Percentiles rank a stretch among this genome's conserved stretches.
phyloP scores from a whole-genome alignment of 1,284 basidiomycete species.

The Irpex sp. region DNA sequence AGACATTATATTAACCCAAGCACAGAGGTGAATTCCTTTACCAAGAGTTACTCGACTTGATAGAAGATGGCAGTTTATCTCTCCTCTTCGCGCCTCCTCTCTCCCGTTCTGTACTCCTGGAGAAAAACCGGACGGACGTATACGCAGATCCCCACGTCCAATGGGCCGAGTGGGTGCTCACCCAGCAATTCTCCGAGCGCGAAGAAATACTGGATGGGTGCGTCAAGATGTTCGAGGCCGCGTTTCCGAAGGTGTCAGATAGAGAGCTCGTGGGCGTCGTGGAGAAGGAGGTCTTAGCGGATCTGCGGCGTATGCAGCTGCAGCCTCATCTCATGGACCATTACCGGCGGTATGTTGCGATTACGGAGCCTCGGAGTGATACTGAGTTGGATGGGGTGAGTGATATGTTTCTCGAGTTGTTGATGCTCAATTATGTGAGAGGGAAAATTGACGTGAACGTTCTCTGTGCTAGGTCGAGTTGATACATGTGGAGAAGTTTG shows the following conservation, averaged over 20 bases:
- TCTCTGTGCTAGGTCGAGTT: constrained; percentile 34
- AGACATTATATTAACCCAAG: neutral
- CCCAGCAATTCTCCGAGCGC: constrained; percentile 21
- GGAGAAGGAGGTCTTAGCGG: constrained; percentile 38
- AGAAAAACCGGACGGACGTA: neutral
- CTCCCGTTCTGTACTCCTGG: constrained; percentile 3
- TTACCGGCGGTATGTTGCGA: constrained; percentile 59
- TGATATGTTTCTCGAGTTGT: neutral
- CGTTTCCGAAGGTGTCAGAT: constrained; percentile 26
- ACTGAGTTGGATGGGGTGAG: constrained; percentile 14
- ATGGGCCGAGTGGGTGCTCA: constrained; percentile 26
- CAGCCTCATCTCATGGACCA: constrained; percentile 55
- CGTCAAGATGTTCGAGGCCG: constrained; percentile 34
- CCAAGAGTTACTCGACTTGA: constrained; percentile 39
- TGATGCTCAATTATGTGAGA: neutral
- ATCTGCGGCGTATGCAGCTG: constrained; percentile 44
- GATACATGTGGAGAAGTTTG: constrained; percentile 28
- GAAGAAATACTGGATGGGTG: constrained; percentile 40
- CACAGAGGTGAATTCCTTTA: constrained; percentile 36
- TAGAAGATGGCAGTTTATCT: constrained; percentile 48
- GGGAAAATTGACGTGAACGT: neutral
- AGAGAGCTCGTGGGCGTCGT: constrained; percentile 27
- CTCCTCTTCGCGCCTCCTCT: constrained; percentile 42
- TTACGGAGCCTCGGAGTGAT: constrained; percentile 36
- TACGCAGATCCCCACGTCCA: constrained; percentile 16